Conservation (phyloP, 768 basidiomycete species). For the Royoungia palumana region DNA sequence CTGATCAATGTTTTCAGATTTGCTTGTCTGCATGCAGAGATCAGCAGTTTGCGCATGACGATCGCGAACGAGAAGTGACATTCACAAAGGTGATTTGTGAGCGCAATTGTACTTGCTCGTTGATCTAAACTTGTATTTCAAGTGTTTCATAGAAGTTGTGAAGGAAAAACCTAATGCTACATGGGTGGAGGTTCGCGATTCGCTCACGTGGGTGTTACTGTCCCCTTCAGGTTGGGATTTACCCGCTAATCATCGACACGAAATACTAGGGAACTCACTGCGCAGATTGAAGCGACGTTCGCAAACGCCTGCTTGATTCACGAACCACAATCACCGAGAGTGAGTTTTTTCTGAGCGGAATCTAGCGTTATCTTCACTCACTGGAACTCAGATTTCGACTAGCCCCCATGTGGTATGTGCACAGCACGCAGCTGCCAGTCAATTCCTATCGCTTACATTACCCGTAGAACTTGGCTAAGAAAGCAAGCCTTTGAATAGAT, state of each 20-base stretch:
- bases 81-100: constrained; percentile 8
- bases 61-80: constrained; percentile 1
- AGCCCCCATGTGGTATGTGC: background rate
- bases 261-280: background rate
- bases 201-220: background rate
- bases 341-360: background rate
- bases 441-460: too few species aligned
- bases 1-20: background rate
- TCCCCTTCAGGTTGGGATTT: background rate
- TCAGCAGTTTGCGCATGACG: constrained; percentile 9
- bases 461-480: too few species aligned
- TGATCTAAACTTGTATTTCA: background rate
- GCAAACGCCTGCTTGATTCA: background rate
- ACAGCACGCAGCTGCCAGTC: too few species aligned
- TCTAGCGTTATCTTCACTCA: background rate
- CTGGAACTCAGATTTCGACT: background rate
- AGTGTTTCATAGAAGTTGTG: constrained; percentile 2
- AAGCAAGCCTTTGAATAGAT: too few species aligned
- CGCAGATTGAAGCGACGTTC: background rate
- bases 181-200: background rate
- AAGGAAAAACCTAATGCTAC: background rate
- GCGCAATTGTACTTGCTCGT: background rate
- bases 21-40: constrained; percentile 15
- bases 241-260: background rate
- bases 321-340: constrained; percentile 1